Base-by-base conservation (phyloP, 1,139 yeast species). In the Tardiomyces blankii region DNA sequence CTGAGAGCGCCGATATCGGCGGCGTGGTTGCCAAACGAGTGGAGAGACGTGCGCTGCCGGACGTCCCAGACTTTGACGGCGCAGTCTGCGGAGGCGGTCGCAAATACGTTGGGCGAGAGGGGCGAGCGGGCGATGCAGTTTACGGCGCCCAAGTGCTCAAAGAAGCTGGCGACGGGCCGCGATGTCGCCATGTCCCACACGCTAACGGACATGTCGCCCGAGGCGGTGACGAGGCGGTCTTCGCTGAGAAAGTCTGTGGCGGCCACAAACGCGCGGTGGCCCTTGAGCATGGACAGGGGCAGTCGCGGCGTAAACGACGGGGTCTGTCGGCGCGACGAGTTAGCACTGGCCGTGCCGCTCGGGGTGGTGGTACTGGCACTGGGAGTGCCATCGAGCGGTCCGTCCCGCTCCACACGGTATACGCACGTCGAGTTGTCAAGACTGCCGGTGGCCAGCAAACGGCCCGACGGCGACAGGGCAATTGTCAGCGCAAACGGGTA, bases 81-180 rank as follows among this genome's bases (percentile, higher is more conserved):
- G 0, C 89, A 84, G 61, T 85, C 94, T 21, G 87, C 77, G 1
- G 88, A 76, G n/a, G 89, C 85, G 39, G 87, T 75, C 1, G 80
- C 72, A 61, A 85, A 84, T 13, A 71, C 53, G 43, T 50, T 60
- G 54, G 59, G 54, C 45, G 58, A 58, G 9, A 56, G 47, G 54
- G 67, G 44, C 23, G 52, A 52, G 18, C 65, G 64, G 25, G 70
- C 67, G 48, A 87, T 56, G 35, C 80, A 70, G 46, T 85, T 67
- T 18, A 89, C 86, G 61, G 86, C 96, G 6, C 95, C 94, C 25
- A 82, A 63, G 64, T 88, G 95, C 49, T 83, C 95, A 11, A 77
- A 21, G 25, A 21, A 21, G 25, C 7, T 21, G 25, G 25, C 25
- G 7, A 21, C 25, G 25, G 25, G 25, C 25, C 25, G 25, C 7